Base-by-base conservation (phyloP, 352 stramenopile species). In the Pythium diclinum region DNA sequence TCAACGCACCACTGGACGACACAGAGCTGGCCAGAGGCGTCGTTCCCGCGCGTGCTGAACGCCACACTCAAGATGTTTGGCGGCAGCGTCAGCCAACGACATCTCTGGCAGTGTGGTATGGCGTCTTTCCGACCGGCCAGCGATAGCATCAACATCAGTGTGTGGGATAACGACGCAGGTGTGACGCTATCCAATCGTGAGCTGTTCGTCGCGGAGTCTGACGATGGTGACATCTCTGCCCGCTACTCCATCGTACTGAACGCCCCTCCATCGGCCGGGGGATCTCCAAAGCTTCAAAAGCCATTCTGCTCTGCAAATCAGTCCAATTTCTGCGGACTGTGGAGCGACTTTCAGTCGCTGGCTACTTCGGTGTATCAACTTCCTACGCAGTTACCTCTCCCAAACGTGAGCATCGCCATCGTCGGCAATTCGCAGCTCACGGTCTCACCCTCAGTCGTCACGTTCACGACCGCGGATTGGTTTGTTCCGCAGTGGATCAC, bases 81-180 rank as follows among this genome's bases (percentile, higher is more conserved):
- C 1, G 73, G 73, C 8, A 67, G 76, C 34, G 63, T 85, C 3
- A 67, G 68, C 7, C 69, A 83, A 13, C 63, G 82, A 0, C 81
- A 88, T 66, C 58, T 86, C 0, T 93, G 82, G 82, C 89, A 90
- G 36, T 93, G 84, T 21, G 84, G 82, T 0, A 75, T 80, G 61
- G 71, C 67, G 0, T 69, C 54, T 3, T 88, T 90, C 53, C 63
- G 72, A 19, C 71, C 75, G 4, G 78, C 57, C 30, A 78, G 49
- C 30, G 81, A 56, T 53, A 77, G 51, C 16, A 71, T 91, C 30
- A 70, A 79, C 32, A 75, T 91, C 30, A 93, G 68, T 28, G 70
- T 91, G n/a, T 88, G 83, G 82, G 84, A 93, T 49, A 93, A 93
- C 44, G 84, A 93, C 21, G 72, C 82, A 7, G 82, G 82, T 3